phyloP scores from a whole-genome alignment of 2,329 filamentous ascomycete species.

The Venturia aucupariae region DNA sequence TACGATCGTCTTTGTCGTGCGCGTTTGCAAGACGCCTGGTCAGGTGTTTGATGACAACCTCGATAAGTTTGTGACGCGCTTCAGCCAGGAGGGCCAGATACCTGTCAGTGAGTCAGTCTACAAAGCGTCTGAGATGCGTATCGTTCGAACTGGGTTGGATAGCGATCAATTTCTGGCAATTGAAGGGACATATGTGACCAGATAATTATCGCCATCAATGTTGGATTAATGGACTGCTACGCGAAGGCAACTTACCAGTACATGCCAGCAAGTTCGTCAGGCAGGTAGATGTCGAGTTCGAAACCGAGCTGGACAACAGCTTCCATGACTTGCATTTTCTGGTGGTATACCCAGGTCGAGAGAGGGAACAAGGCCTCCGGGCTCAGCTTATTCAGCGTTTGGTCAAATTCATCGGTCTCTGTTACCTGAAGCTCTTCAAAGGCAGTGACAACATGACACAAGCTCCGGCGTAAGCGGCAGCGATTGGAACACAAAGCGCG shows the following conservation, averaged over 20 bases:
- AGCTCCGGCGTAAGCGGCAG: conserved; percentile 77
- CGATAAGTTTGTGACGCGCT: neutral
- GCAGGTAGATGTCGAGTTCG: conserved; percentile 81
- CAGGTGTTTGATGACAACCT: neutral
- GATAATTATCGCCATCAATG: neutral
- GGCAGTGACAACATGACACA: conserved; percentile 72
- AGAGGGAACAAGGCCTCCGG: conserved; percentile 31
- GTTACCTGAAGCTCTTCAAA: conserved; percentile 83
- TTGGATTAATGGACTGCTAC: neutral
- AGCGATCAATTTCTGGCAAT: neutral
- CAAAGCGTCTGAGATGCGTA: neutral
- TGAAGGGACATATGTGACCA: neutral
- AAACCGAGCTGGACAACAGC: conserved; percentile 87
- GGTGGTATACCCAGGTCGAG: conserved; percentile 76
- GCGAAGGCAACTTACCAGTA: conserved; percentile 52
- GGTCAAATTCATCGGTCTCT: conserved; percentile 62
- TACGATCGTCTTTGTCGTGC: neutral
- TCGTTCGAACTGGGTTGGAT: neutral
- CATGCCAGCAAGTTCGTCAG: conserved; percentile 77
- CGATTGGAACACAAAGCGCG: conserved; percentile 82
- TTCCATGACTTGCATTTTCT: conserved; percentile 83
- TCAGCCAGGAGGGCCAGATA: conserved; percentile 4
- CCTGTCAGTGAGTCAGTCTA: neutral
- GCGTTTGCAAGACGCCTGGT: neutral
- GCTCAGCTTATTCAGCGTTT: conserved; percentile 52